Evolutionary conservation across 2,329 filamentous ascomycete species (phyloP).

Genomic region (Fusarium sp.): DNA sequence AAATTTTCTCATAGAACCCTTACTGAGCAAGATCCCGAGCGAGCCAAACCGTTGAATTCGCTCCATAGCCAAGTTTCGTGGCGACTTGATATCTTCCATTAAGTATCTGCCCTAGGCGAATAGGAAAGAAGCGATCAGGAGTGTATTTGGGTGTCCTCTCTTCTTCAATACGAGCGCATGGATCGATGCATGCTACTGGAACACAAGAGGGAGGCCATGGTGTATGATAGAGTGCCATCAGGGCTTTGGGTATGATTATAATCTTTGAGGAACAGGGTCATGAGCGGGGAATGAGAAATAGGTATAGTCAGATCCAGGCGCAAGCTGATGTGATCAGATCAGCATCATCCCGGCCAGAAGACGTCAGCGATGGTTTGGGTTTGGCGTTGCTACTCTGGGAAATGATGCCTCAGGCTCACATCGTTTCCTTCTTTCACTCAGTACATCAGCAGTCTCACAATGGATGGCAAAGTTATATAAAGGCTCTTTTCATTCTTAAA

Average conservation of each 20-base stretch:
- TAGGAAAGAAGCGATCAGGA: constrained; percentile 29
- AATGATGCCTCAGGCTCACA: not conserved
- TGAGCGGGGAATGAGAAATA: not conserved
- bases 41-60: constrained; percentile 41
- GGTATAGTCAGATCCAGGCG: not conserved
- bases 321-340: not conserved
- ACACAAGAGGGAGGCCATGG: constrained; percentile 10
- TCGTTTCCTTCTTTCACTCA: no score
- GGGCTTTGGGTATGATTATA: not conserved
- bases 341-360: not conserved
- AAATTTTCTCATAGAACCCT: not conserved
- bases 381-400: not conserved
- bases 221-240: not conserved
- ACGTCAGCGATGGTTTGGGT: not conserved
- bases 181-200: constrained; percentile 28
- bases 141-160: constrained; percentile 31
- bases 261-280: not conserved
- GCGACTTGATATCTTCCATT: constrained; percentile 34
- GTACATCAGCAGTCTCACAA: not conserved
- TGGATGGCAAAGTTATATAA: not conserved
- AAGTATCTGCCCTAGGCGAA: constrained; percentile 24
- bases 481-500: not conserved
- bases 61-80: constrained; percentile 36
- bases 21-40: constrained; percentile 34
- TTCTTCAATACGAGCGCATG: constrained; percentile 18